Conservation (phyloP, 75 land plant genomes). For the Chamaecyparis obtusa region DNA sequence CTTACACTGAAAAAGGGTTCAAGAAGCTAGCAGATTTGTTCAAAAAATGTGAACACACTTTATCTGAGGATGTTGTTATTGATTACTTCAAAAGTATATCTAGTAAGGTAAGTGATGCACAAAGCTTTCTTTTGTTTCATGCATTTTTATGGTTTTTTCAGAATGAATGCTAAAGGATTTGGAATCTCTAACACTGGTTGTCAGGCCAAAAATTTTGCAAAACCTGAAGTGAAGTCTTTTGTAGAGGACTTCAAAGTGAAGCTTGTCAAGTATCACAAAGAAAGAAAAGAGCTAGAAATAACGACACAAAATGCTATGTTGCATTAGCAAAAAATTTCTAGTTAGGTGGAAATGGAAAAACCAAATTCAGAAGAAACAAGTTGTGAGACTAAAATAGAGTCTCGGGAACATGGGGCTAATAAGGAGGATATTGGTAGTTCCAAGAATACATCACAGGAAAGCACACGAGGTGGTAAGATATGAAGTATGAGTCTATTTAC, state of each 20-base stretch:
- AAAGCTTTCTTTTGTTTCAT: neutral
- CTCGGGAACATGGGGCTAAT: constrained; percentile 4
- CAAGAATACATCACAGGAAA: constrained; percentile 5
- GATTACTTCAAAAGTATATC: constrained; percentile 76
- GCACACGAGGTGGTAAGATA: constrained; percentile 4
- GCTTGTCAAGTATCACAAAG: constrained; percentile 61
- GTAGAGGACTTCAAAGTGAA: constrained; percentile 93
- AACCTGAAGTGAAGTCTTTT: constrained; percentile 73
- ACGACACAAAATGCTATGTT: constrained; percentile 71
- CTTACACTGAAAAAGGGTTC: constrained; percentile 83
- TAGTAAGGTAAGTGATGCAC: constrained; percentile 55
- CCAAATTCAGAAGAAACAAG: neutral
- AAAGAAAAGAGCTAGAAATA: constrained; percentile 79
- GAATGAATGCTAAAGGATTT: neutral
- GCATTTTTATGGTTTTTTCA: neutral
- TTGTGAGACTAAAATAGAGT: neutral
- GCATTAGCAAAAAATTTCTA: constrained; percentile 53
- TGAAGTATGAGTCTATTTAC: neutral
- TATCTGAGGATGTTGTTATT: constrained; percentile 76
- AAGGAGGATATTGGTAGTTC: neutral
- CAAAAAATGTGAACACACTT: constrained; percentile 77
- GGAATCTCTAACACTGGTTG: neutral
- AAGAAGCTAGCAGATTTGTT: constrained; percentile 86
- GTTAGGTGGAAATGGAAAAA: constrained; percentile 11
- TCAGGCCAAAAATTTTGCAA: constrained; percentile 92